Base-by-base conservation (phyloP, 441 rosid genomes). In the Erodium trifolium region DNA sequence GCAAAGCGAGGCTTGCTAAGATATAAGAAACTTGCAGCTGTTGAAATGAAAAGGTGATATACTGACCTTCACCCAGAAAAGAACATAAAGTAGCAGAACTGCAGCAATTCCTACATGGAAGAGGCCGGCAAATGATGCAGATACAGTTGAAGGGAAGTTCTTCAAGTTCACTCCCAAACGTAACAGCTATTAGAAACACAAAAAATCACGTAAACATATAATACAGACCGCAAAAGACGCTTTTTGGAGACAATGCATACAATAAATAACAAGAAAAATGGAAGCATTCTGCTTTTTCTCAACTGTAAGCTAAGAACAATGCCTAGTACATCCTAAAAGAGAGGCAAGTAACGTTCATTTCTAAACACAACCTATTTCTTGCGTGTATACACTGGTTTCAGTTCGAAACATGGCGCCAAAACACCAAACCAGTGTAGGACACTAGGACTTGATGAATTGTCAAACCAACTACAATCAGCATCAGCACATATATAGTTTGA, bases 1-100 rank as follows among this genome's bases (percentile, higher is more conserved):
- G 11, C 4, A 41, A 41, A 41, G 47, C 1, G 12, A 41, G 12
- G 3, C 47, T 41, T 41, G 47, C 47, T 6, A 41, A 41, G 47
- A 41, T 6, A 41, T 5, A 41, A 9, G 12, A 41, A 41, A 57
- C 29, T 18, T 16, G 63, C 27, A 2, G 47, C 47, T 57, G 63
- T 8, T 57, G 29, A 57, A 57, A 57, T 17, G 47, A 41, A 41
- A 57, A 57, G 63, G 29, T 2, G 63, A 57, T 57, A 65, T 41
- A 63, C 75, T 27, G 68, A 85, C 99, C 99, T 92, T 92, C 78
- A 86, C 71, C 99, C 99, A 94, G 91, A 94, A 94, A 72, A 94
- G 81, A 70, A 80, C 87, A 8, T 92, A 94, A 67, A 94, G 98
- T 73, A 78, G 67, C 71, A 94, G 85, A 76, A 94, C 93, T 47